Conservation (phyloP, 805 yeast species). For the Hanseniaspora thailandica region DNA sequence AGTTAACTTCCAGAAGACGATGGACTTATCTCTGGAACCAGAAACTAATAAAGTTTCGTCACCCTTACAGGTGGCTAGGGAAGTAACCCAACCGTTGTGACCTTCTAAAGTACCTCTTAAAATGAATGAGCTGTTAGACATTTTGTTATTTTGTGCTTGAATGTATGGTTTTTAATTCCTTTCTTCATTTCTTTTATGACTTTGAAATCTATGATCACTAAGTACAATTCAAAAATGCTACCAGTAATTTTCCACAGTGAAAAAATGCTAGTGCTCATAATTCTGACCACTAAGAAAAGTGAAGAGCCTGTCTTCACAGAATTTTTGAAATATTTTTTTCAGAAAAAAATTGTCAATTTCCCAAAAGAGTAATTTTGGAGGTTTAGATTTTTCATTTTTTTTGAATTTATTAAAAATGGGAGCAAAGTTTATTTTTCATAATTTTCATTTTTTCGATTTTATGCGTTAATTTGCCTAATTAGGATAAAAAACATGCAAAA, state of each 20-base stretch:
- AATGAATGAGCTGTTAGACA: slow-evolving; percentile 81
- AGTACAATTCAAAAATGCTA: too few relatives aligned
- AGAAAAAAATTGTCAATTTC: too few relatives aligned
- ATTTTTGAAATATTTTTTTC: too few relatives aligned
- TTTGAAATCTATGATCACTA: too few relatives aligned
- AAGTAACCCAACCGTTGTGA: slow-evolving; percentile 94
- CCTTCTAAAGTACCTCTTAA: slow-evolving; percentile 99
- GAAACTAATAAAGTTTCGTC: slow-evolving; percentile 97
- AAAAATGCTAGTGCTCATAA: too few relatives aligned
- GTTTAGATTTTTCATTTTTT: too few relatives aligned
- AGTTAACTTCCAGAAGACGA: slow-evolving; percentile 94
- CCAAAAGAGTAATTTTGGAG: too few relatives aligned
- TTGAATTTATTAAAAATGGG: not conserved
- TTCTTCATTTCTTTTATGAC: not conserved
- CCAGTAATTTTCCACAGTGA: too few relatives aligned
- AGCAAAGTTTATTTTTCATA: not conserved
- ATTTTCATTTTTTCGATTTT: not conserved
- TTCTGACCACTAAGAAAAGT: too few relatives aligned
- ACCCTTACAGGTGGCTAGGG: slow-evolving; percentile 94
- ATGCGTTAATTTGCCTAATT: not conserved
- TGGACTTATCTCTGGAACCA: slow-evolving; percentile 97
- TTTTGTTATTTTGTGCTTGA: slow-evolving; percentile 26
- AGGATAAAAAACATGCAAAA: not conserved
- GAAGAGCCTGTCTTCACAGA: too few relatives aligned
- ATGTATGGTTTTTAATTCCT: slow-evolving; percentile 7